phyloP scores from a whole-genome alignment of 257 asterid genomes.

The Orobanche coerulescens region DNA sequence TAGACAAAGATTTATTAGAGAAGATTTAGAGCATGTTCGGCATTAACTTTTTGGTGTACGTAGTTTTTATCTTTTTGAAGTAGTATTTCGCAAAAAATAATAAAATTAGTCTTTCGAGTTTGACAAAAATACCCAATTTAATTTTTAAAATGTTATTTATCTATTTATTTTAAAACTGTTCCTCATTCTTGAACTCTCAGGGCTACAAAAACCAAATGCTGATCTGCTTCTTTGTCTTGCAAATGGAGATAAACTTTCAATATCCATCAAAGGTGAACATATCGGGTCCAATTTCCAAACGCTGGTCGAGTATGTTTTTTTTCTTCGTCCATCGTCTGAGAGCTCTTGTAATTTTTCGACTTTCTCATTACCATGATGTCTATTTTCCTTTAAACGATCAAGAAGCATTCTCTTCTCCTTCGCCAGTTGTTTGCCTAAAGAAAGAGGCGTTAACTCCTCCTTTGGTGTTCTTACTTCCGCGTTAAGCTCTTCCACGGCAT shows the following conservation, averaged over 20 bases:
- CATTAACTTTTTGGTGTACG: no score
- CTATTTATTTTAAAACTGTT: constrained; percentile 23
- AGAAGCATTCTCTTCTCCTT: constrained; percentile 52
- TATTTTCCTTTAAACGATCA: constrained; percentile 32
- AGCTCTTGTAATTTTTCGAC: constrained; percentile 24
- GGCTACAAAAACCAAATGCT: constrained; percentile 27
- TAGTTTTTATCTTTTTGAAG: no score
- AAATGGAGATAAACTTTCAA: constrained; percentile 42
- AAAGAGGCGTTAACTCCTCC: constrained; percentile 33
- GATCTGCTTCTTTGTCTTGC: constrained; percentile 27
- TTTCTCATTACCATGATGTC: constrained; percentile 7
- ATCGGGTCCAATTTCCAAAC: constrained; percentile 13
- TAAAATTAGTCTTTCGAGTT: no score
- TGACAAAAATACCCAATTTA: no score
- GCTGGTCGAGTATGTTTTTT: constrained; percentile 17
- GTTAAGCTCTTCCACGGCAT: neutral
- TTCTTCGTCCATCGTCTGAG: constrained; percentile 22
- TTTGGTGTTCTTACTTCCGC: neutral
- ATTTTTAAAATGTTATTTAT: no score
- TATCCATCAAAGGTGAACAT: constrained; percentile 41
- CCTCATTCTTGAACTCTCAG: constrained; percentile 14
- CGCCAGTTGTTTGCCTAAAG: constrained; percentile 62
- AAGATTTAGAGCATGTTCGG: no score
- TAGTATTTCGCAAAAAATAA: no score
- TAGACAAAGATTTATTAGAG: no score